These are phyloP conservation scores for Pythium folliculosum DNA, from an alignment of 352 stramenopile genomes.

Conservation along the genomic window DNA sequence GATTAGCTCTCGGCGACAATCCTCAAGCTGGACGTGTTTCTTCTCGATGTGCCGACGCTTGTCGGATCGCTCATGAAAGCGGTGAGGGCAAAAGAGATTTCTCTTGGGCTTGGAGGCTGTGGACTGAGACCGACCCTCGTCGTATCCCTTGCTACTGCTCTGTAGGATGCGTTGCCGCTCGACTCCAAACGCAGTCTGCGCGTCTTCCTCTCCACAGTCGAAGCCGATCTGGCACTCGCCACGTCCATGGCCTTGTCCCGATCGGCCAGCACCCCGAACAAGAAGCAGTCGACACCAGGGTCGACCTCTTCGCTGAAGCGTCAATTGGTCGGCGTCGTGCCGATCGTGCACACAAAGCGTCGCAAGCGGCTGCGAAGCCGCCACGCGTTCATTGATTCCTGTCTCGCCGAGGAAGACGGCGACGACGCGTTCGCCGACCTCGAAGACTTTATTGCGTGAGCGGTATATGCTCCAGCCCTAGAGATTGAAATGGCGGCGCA, in stretches of 20 bases:
- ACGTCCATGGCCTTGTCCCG: not conserved
- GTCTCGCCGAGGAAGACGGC: conserved; percentile 39
- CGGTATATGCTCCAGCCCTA: not conserved
- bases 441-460: conserved; percentile 42
- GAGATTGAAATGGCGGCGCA: conserved; percentile 23
- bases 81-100: not conserved
- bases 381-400: conserved; percentile 41
- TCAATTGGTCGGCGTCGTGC: conserved; percentile 33
- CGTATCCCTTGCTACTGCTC: not conserved
- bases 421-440: conserved; percentile 43
- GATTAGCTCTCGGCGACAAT: conserved; percentile 27
- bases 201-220: conserved; percentile 19
- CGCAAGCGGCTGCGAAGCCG: conserved; percentile 34
- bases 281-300: not conserved
- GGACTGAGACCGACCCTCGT: not conserved
- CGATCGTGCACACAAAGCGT: conserved; percentile 29
- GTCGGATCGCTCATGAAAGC: conserved; percentile 23
- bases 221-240: conserved; percentile 10
- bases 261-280: too few species aligned
- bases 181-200: conserved; percentile 10
- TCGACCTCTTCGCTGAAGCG: conserved; percentile 5
- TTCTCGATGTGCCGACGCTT: conserved; percentile 29
- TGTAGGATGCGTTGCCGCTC: not conserved
- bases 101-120: not conserved
- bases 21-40: conserved; percentile 36